Evolutionary conservation across 1,284 basidiomycete species (phyloP).

Genomic region (Puccinia horiana): DNA sequence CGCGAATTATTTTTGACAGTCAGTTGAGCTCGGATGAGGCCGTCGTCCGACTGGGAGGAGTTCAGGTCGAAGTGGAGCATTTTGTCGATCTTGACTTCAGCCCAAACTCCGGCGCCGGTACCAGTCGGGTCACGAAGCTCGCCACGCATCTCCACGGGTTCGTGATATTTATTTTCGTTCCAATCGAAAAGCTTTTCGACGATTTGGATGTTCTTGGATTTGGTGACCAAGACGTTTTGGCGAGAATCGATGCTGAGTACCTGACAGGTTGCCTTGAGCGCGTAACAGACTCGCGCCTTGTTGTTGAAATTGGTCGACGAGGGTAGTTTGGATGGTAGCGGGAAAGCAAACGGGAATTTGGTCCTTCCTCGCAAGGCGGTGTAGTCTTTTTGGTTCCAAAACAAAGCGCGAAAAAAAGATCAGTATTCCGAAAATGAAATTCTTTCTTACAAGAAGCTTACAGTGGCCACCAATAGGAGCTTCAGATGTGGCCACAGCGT

Average conservation of each 20-base stretch:
- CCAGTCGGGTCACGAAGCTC: constrained; percentile 51
- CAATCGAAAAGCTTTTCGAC: constrained; percentile 50
- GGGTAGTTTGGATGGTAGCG: constrained; percentile 52
- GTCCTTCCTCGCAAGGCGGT: constrained; percentile 56
- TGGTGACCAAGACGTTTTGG: constrained; percentile 47
- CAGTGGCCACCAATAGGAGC: constrained; percentile 48
- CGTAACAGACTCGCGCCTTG: constrained; percentile 53
- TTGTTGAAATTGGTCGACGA: constrained; percentile 54
- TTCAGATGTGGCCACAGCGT: constrained; percentile 52
- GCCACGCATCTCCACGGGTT: constrained; percentile 52
- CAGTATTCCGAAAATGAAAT: not conserved
- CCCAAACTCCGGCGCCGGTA: constrained; percentile 37
- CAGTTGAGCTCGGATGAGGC: constrained; percentile 38
- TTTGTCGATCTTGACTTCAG: constrained; percentile 43
- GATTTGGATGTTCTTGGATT: constrained; percentile 50
- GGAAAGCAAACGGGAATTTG: constrained; percentile 55
- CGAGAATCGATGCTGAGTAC: constrained; percentile 50
- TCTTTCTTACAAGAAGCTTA: not conserved
- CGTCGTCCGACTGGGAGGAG: constrained; percentile 5
- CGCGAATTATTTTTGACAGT: constrained; percentile 48
- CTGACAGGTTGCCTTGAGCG: constrained; percentile 53
- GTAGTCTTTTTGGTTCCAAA: constrained; percentile 51
- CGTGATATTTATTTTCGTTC: constrained; percentile 25
- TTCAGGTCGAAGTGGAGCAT: constrained; percentile 19
- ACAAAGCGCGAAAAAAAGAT: not conserved